Conservation (phyloP, 495 filamentous ascomycete genomes). For the Daldinia loculata region DNA sequence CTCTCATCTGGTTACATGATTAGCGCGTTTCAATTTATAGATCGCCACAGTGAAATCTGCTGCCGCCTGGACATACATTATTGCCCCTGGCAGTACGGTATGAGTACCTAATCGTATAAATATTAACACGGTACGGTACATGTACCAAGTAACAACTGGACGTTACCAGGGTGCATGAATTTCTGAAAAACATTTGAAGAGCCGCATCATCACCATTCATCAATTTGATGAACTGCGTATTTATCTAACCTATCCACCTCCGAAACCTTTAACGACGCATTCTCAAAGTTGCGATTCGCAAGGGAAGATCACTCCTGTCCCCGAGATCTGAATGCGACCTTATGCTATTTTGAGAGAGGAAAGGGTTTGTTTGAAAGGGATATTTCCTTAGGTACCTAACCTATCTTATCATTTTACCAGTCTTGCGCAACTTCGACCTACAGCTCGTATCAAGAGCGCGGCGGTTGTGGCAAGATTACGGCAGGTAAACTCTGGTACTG, state of each 20-base stretch:
- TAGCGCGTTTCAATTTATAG: constrained; percentile 7
- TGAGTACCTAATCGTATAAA: neutral
- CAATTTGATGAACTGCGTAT: constrained; percentile 4
- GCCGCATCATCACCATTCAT: constrained; percentile 31
- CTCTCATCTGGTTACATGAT: neutral
- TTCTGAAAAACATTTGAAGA: constrained; percentile 21
- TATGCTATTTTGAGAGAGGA: neutral
- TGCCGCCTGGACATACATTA: neutral
- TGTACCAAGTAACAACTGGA: neutral
- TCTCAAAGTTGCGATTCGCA: neutral
- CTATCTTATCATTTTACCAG: neutral
- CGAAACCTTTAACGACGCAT: neutral
- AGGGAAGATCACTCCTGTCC: neutral
- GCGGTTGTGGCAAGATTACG: neutral
- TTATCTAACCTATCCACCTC: neutral
- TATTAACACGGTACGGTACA: neutral
- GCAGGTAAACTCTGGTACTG: neutral
- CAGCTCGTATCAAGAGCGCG: neutral
- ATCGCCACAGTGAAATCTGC: constrained; percentile 12
- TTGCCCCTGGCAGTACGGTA: neutral
- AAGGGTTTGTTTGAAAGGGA: neutral
- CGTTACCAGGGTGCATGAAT: constrained; percentile 2
- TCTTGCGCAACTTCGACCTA: neutral
- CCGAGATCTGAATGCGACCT: neutral
- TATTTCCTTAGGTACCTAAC: neutral